These are phyloP conservation scores for Clohesyomyces aquaticus DNA, from an alignment of 495 filamentous ascomycete species.

Conservation along the genomic window DNA sequence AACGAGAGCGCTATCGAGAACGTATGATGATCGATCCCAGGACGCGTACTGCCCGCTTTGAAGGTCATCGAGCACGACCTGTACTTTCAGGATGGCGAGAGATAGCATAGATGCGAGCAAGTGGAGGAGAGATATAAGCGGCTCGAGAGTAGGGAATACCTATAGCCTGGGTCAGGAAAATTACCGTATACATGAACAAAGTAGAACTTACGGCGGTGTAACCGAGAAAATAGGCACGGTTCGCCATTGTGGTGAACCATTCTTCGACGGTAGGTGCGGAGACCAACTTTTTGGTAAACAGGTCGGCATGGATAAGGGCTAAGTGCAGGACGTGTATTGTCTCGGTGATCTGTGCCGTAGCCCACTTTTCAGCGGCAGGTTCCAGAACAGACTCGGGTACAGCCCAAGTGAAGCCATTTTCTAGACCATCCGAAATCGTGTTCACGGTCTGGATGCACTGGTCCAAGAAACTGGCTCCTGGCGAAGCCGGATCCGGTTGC, in stretches of 20 bases:
- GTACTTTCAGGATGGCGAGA: slow-evolving; percentile 72
- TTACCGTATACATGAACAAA: not conserved
- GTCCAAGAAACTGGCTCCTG: slow-evolving; percentile 1
- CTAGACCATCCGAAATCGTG: slow-evolving; percentile 52
- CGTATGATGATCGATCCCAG: slow-evolving; percentile 22
- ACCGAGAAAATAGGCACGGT: slow-evolving; percentile 30
- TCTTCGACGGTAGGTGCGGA: slow-evolving; percentile 61
- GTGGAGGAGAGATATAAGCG: slow-evolving; percentile 65
- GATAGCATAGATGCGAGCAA: slow-evolving; percentile 73
- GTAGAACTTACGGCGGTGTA: slow-evolving; percentile 9
- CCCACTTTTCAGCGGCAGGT: slow-evolving; percentile 65
- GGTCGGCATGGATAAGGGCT: slow-evolving; percentile 69
- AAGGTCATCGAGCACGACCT: slow-evolving; percentile 47
- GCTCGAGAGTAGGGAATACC: slow-evolving; percentile 46
- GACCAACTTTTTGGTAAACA: slow-evolving; percentile 54
- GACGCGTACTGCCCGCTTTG: slow-evolving; percentile 20
- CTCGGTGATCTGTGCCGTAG: slow-evolving; percentile 65
- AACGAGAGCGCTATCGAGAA: slow-evolving; percentile 50
- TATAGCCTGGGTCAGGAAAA: not conserved
- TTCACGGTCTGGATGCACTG: slow-evolving; percentile 33
- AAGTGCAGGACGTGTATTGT: slow-evolving; percentile 72
- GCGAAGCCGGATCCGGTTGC: not conserved
- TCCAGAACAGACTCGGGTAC: slow-evolving; percentile 52
- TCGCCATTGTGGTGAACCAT: slow-evolving; percentile 33
- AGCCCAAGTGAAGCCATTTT: slow-evolving; percentile 58